Conservation (phyloP, 805 yeast genomes). For the Lachancea cidri region DNA sequence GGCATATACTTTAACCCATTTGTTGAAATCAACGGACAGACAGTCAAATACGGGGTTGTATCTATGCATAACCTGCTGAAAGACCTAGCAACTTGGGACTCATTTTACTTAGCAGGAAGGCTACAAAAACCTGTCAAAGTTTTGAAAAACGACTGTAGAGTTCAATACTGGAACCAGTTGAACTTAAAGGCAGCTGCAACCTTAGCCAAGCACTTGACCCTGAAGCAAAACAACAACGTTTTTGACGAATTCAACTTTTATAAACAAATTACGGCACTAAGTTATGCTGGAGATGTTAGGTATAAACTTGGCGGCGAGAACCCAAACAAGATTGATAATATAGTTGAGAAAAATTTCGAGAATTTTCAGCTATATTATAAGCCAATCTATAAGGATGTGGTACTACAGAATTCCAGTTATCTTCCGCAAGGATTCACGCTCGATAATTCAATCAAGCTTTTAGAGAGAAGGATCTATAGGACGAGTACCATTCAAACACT, state of each 20-base stretch:
- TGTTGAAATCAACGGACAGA: slow-evolving; percentile 53
- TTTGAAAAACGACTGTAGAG: slow-evolving; percentile 56
- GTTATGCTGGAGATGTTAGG: slow-evolving; percentile 89
- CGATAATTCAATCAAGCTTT: slow-evolving; percentile 32
- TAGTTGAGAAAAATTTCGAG: slow-evolving; percentile 69
- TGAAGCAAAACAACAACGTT: slow-evolving; percentile 30
- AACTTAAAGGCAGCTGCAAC: slow-evolving; percentile 77
- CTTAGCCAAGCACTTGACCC: slow-evolving; percentile 38
- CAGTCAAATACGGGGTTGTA: slow-evolving; percentile 84
- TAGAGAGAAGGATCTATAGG: slow-evolving; percentile 52
- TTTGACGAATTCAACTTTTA: slow-evolving; percentile 65
- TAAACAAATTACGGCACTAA: slow-evolving; percentile 68
- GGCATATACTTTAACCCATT: slow-evolving; percentile 94
- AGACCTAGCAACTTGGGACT: slow-evolving; percentile 81
- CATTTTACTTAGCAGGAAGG: slow-evolving; percentile 86
- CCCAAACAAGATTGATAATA: slow-evolving; percentile 81
- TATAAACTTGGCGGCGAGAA: slow-evolving; percentile 85
- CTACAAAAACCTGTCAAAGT: slow-evolving; percentile 90
- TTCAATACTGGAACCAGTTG: slow-evolving; percentile 63
- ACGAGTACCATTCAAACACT: slow-evolving; percentile 73
- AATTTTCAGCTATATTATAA: slow-evolving; percentile 67
- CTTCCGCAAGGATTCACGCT: slow-evolving; percentile 37
- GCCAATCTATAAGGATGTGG: slow-evolving; percentile 46
- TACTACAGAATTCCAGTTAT: slow-evolving; percentile 28
- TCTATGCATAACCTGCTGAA: slow-evolving; percentile 52